Conservation (phyloP, 306 rosid species). For the Hylodesmum podocarpum region DNA sequence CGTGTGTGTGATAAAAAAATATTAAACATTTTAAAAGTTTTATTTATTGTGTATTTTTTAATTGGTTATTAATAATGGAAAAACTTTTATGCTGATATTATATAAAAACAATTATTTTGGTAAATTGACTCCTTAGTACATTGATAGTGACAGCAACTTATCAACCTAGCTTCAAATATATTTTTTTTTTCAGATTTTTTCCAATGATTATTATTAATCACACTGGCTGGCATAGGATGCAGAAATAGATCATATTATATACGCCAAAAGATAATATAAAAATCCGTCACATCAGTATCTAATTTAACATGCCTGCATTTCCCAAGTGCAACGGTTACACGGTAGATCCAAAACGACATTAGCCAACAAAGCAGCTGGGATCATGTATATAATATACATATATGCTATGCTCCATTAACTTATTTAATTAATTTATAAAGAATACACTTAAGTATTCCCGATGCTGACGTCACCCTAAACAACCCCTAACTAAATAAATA, state of each 20-base stretch:
- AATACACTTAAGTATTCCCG: slow-evolving; percentile 14
- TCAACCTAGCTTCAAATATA: not conserved
- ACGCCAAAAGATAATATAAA: not conserved
- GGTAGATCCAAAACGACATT: not conserved
- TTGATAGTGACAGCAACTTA: not conserved
- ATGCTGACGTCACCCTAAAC: not conserved
- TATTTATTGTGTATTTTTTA: too few species aligned
- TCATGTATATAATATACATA: too few species aligned
- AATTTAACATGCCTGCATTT: slow-evolving; percentile 13
- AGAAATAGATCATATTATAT: not conserved
- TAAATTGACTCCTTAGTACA: too few species aligned
- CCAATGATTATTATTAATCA: not conserved
- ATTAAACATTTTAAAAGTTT: too few species aligned
- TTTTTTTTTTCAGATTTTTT: not conserved
- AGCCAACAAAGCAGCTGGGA: not conserved
- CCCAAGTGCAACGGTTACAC: slow-evolving; percentile 6
- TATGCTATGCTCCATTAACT: slow-evolving; percentile 30
- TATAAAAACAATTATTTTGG: too few species aligned
- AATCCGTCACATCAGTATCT: not conserved
- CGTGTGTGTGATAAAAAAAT: too few species aligned
- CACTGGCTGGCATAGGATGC: not conserved
- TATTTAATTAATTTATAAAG: slow-evolving; percentile 16
- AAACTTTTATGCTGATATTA: too few species aligned
- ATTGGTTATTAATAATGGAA: too few species aligned
- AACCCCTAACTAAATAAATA: not conserved